Conservation (phyloP, 768 basidiomycete species). For the Mycena epipterygia region DNA sequence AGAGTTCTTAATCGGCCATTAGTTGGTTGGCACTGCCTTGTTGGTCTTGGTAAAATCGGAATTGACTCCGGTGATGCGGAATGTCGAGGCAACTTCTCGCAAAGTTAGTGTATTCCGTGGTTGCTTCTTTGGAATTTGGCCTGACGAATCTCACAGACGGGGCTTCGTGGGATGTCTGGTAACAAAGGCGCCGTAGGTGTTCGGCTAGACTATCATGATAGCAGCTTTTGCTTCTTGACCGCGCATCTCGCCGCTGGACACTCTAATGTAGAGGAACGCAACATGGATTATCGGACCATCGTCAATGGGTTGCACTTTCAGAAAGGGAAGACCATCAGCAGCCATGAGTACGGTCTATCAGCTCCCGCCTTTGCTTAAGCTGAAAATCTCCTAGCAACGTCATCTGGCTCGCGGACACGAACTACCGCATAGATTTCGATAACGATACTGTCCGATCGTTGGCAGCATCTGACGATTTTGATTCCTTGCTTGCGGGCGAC, state of each 20-base stretch:
- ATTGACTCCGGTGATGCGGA: slow-evolving; percentile 83
- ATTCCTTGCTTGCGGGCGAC: slow-evolving; percentile 83
- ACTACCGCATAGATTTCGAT: slow-evolving; percentile 92
- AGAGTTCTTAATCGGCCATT: slow-evolving; percentile 28
- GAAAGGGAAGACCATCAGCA: slow-evolving; percentile 88
- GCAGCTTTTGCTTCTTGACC: slow-evolving; percentile 95
- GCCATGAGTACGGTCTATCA: slow-evolving; percentile 82
- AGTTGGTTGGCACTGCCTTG: slow-evolving; percentile 96
- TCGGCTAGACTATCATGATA: slow-evolving; percentile 91
- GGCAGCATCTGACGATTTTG: slow-evolving; percentile 75
- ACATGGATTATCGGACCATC: slow-evolving; percentile 93
- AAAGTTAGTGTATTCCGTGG: slow-evolving; percentile 67
- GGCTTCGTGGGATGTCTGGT: slow-evolving; percentile 92
- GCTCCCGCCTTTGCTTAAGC: neutral
- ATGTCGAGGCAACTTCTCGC: slow-evolving; percentile 92
- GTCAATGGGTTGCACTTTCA: slow-evolving; percentile 86
- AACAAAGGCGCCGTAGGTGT: slow-evolving; percentile 98
- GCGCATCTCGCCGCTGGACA: slow-evolving; percentile 98
- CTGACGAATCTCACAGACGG: slow-evolving; percentile 66
- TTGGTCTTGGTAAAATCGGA: slow-evolving; percentile 87
- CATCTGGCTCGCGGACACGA: slow-evolving; percentile 95
- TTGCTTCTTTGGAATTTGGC: neutral
- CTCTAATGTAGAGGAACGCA: slow-evolving; percentile 88
- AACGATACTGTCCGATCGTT: slow-evolving; percentile 84
- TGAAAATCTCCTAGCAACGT: slow-evolving; percentile 74